Evolutionary conservation across 257 asterid genomes (phyloP), one percentile per base, ranked within the genome.

Genomic region (Ocimum tenuiflorum): DNA sequence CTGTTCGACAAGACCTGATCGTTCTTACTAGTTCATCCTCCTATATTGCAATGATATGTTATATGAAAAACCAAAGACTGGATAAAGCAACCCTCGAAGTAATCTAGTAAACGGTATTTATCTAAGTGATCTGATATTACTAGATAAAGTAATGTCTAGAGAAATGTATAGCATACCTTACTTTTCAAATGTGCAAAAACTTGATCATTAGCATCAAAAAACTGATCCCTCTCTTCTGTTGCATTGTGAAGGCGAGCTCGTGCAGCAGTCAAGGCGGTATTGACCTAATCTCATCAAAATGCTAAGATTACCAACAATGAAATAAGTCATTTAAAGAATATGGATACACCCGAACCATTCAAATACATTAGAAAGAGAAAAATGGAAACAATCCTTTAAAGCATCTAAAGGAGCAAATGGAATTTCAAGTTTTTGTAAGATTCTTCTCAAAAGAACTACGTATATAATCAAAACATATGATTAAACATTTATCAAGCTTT

Each of bases 181-280:
- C 91, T 75, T 79, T 85, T 90, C 60, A 94, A 65, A 78, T 86
- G 97, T 61, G 99, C 78, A 77, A 94, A 89, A 79, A 94, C 79
- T 73, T 90, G 92, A 80, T 90, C 96, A 73, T 94, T 94, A 67
- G 99, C 97, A 64, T 94, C 96, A 72, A 84, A 94, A 78, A 94
- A 94, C 64, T 94, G 97, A 72, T 86, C 97, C 81, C 94, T 94
- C 79, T 94, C 99, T 69, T 94, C 99, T 61, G 53, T 80, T 71
- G 64, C 89, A 65, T 88, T 90, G 75, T 73, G 97, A 68, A 86
- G 91, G 73, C 97, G 96, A 68, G 86, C 88, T 80, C 82, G 83
- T 55, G 81, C 91, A 50, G 95, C 86, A 81, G 95, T 82, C 83
- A 94, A 77, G 64, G 95, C 82, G 77, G 63, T 82, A 79, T 90